Conservation (phyloP, 2,329 filamentous ascomycete species). For the Graphiopsis chlorocephala region DNA sequence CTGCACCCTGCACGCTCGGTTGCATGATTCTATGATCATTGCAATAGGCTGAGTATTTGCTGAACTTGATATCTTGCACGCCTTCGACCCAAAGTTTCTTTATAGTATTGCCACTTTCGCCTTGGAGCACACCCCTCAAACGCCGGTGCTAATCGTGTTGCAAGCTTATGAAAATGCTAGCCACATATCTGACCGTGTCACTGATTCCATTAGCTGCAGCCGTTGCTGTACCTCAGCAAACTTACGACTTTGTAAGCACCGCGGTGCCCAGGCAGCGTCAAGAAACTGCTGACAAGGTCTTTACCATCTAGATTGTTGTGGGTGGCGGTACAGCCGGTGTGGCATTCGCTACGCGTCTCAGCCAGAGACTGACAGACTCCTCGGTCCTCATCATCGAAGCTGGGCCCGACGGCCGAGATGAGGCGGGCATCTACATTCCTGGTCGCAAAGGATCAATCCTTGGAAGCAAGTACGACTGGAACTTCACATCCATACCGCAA, state of each 20-base stretch:
- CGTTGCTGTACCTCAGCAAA: neutral
- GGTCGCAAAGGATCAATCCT: constrained; percentile 24
- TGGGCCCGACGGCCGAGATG: constrained; percentile 20
- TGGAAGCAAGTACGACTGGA: constrained; percentile 38
- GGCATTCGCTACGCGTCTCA: constrained; percentile 24
- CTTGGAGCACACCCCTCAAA: neutral
- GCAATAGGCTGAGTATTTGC: neutral
- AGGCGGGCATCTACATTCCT: constrained; percentile 24
- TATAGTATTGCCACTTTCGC: neutral
- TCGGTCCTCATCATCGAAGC: constrained; percentile 27
- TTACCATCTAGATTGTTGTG: constrained; percentile 23
- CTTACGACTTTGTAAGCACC: constrained; percentile 11
- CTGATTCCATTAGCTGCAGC: neutral
- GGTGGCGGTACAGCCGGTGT: constrained; percentile 28
- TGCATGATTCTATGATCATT: neutral
- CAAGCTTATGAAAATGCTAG: neutral
- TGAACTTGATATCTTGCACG: neutral
- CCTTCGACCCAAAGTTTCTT: neutral
- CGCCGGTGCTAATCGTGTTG: neutral
- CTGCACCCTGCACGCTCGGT: neutral
- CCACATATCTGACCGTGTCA: neutral
- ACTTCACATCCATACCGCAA: constrained; percentile 47
- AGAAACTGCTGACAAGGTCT: neutral
- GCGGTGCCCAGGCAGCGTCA: too few relatives aligned
- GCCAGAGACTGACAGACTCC: constrained; percentile 20